Base-by-base conservation (phyloP, 75 land plant genomes). In the Chamaecyparis obtusa region DNA sequence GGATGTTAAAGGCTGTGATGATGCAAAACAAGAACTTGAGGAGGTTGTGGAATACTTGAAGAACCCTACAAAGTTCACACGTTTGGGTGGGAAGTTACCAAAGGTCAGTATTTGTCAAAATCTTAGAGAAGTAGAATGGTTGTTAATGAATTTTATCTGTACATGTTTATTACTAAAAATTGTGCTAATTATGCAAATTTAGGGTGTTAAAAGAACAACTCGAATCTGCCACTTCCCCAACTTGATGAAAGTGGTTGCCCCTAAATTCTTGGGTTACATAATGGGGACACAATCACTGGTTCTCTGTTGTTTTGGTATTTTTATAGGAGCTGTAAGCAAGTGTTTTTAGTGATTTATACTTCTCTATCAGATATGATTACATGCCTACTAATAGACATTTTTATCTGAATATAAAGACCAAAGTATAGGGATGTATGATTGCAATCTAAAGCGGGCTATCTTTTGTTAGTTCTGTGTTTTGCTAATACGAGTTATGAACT, bases 1-100 rank as follows among this genome's bases (percentile, higher is more conserved):
- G 87, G 99, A 98, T 95, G 99, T 98, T 16, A 98, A 98, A 89
- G 99, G 99, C 36, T 98, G 99, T 91, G 99, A 98, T 93, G 99
- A 98, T 89, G 99, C 99, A 60, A 98, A 98, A 83, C 95, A 97
- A 89, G 99, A 98, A 88, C 95, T 98, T 86, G 97, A 95, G 88
- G 99, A 98, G 90, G 99, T 98, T 57, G 99, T 98, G 16, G 97
- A 97, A 88, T 98, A 97, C 75, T 90, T 97, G 9, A 95, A 93
- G 86, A 96, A 98, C 87, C 99, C 99, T 44, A 9, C 96, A 48
- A 98, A 97, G 87, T 98, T 98, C 78, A 98, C 99, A 81, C 99
- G 99, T 21, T 94, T 98, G 85, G 99, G 99, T 33, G 99, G 99
- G 85, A 98, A 98, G 90, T 85, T 98, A 86, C 99, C 99, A 1